Evolutionary conservation across 2,329 filamentous ascomycete species (phyloP), one percentile per base, ranked within the genome.

Genomic region (Alternaria tenuissima): DNA sequence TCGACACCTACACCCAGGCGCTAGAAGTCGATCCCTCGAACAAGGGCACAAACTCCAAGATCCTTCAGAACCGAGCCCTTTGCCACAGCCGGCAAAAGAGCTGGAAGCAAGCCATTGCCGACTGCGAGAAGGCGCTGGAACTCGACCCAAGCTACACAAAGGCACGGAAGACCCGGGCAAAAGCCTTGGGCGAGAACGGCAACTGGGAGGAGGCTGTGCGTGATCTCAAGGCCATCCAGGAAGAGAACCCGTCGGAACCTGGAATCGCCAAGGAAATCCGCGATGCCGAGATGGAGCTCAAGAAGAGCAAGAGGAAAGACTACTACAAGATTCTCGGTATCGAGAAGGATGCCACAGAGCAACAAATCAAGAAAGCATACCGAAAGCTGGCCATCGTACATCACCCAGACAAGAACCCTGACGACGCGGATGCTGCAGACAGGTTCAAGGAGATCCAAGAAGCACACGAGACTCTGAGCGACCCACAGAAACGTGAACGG

Each of bases 361-460:
- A 85, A 58, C 88, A 95, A 55, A 95, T 99, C 83, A 99, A 98
- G 86, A 94, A 94, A 83, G 95, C 94, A 2, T 99, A 99, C 83
- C 89, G 94, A 67, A 97, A 95, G 81, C 86, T 97, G 75, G 95
- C 95, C 57, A 94, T 99, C 69, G 85, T 94, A 66, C 91, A 97
- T 77, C 95, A 99, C 79, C 95, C 95, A 3, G 95, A 99, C 83
- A 99, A 99, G 88, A 99, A 98, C 81, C 92, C 91, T 1, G 92
- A 91, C 64, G 92, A 97, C 71, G 86, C 89, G 59, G 85, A 88
- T 52, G 95, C 95, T 63, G 94, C 93, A 73, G 91, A 92, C 70
- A 89, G 92, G 75, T 99, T 99, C 87, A 98, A 99, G 87, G 95
- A 99, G 77, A 91, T 97, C 77, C 92, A 93, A 72, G 95, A 99